Evolutionary conservation across 2,329 filamentous ascomycete genomes (phyloP).

Genomic region (Fusarium penzigii): DNA sequence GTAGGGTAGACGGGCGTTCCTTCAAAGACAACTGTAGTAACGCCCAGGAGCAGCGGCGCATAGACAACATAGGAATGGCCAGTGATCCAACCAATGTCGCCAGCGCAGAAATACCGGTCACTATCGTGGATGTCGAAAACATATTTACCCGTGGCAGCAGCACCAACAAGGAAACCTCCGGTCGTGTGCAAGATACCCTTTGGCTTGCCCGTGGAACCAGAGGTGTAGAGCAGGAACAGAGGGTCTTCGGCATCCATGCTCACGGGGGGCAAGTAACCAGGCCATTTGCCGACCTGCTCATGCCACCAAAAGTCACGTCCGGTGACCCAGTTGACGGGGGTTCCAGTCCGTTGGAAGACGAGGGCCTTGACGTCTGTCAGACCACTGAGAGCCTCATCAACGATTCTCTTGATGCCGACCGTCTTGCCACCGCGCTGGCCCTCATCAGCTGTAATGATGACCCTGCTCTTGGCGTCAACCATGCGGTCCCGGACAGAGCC

Average conservation of each 20-base stretch:
- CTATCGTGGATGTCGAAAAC: constrained; percentile 92
- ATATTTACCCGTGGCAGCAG: constrained; percentile 89
- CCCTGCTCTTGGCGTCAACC: constrained; percentile 79
- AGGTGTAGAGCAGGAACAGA: constrained; percentile 92
- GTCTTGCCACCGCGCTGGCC: constrained; percentile 91
- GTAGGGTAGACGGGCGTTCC: constrained; percentile 91
- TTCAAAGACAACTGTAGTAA: constrained; percentile 90
- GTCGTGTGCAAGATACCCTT: constrained; percentile 97
- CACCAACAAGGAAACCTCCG: constrained; percentile 83
- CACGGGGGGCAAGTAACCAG: constrained; percentile 82
- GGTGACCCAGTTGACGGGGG: constrained; percentile 80
- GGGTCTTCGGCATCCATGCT: constrained; percentile 87
- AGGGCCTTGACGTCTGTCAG: constrained; percentile 83
- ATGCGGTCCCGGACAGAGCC: constrained; percentile 91
- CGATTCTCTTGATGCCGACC: constrained; percentile 93
- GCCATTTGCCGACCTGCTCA: constrained; percentile 91
- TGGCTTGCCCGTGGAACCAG: constrained; percentile 91
- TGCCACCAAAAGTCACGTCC: constrained; percentile 94
- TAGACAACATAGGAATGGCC: constrained; percentile 97
- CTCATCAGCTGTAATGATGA: constrained; percentile 92
- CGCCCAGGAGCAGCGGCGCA: constrained; percentile 82
- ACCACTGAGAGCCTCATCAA: constrained; percentile 80
- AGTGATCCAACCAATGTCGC: constrained; percentile 96
- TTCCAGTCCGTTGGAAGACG: constrained; percentile 87
- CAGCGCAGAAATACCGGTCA: constrained; percentile 90